Percentiles rank a stretch among this genome's conserved stretches.
These are phyloP conservation scores for Pulveroboletus sp. DNA, from an alignment of 768 basidiomycete genomes.

Conservation along the genomic window DNA sequence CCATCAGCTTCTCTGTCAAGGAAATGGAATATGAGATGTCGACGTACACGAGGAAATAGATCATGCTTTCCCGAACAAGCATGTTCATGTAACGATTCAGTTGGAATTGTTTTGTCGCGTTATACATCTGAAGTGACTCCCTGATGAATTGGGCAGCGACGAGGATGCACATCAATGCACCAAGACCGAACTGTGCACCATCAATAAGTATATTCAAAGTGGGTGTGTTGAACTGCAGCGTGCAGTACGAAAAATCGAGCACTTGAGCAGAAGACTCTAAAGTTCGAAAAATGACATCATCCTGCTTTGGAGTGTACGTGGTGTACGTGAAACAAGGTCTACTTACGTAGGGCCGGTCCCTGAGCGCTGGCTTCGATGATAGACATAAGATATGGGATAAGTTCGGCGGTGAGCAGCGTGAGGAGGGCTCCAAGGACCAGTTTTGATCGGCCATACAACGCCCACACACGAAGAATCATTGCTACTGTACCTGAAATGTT, in stretches of 20 bases:
- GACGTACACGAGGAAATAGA: not conserved
- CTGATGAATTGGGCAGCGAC: not conserved
- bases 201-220: too few species aligned
- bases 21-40: not conserved
- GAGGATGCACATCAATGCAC: not conserved
- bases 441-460: not conserved
- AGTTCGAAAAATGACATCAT: too few species aligned
- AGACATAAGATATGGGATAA: not conserved
- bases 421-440: not conserved
- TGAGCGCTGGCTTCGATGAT: not conserved
- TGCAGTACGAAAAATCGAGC: too few species aligned
- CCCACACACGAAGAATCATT: slow-evolving; percentile 3
- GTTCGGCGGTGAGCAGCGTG: not conserved
- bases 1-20: not conserved
- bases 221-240: too few species aligned
- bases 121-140: not conserved
- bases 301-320: too few species aligned
- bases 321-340: too few species aligned
- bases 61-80: not conserved
- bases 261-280: too few species aligned
- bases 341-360: not conserved
- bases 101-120: not conserved
- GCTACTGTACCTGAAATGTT: not conserved
- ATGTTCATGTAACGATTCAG: not conserved
- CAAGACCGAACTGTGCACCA: not conserved